Conservation (phyloP, 2,329 filamentous ascomycete genomes). For the Fusarium mundagurra region DNA sequence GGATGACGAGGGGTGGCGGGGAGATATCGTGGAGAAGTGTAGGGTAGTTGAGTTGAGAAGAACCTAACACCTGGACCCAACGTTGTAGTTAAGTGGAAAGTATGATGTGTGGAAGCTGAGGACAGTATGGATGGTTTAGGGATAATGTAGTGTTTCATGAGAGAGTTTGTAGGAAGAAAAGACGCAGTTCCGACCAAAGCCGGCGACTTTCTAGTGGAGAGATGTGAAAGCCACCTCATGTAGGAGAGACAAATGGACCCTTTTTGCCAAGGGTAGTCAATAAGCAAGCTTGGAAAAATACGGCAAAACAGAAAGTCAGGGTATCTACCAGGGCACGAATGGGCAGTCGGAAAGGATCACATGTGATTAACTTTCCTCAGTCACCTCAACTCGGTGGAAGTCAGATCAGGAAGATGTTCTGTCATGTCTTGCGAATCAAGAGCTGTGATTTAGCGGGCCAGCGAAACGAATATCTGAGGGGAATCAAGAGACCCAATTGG, state of each 20-base stretch:
- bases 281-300: conserved; percentile 8
- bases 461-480: background rate
- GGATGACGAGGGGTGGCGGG: conserved; percentile 28
- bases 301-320: conserved; percentile 14
- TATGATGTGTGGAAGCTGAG: background rate
- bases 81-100: background rate
- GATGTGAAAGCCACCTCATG: conserved; percentile 29
- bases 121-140: background rate
- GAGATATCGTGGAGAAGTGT: conserved; percentile 18
- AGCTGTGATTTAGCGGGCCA: conserved; percentile 14
- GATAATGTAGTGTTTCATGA: background rate
- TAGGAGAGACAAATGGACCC: background rate
- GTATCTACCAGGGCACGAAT: conserved; percentile 17
- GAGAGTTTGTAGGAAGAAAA: conserved; percentile 1
- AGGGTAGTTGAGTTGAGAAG: conserved; percentile 25
- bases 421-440: conserved; percentile 3
- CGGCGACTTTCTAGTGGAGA: conserved; percentile 19
- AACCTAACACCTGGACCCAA: background rate
- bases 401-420: conserved; percentile 11
- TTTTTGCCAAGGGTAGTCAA: background rate
- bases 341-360: background rate
- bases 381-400: background rate
- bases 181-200: background rate
- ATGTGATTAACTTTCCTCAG: conserved; percentile 5
- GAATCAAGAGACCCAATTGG: conserved; percentile 1